Base-by-base conservation (phyloP, 225 moss, liverwort and hornwort genomes). In the Bryum argenteum region DNA sequence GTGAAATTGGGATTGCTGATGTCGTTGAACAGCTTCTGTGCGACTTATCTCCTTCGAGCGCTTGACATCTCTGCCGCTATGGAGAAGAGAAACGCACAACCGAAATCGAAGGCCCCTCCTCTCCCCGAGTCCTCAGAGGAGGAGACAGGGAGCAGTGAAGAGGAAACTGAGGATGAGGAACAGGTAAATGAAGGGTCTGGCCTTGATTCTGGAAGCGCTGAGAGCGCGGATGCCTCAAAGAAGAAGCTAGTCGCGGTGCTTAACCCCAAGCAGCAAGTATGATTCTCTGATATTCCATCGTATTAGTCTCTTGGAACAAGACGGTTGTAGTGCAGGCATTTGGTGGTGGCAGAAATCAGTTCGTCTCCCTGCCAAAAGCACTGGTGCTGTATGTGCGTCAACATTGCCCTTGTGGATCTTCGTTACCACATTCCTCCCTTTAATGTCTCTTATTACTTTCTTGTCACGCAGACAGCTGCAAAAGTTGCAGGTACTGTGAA, bases 121-220 rank as follows among this genome's bases (percentile, higher is more conserved):
- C 75, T 70, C 33, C 58, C 69, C 1, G 80, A 83, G 16, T 80
- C 80, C 28, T 86, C 86, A 20, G 78, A 73, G 8, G 81, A 76
- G 70, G 87, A 77, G 14, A 57, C 73, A 40, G 79, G 64, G 71
- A 79, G 60, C 42, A 83, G 83, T 43, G 81, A 83, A 3, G 86
- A 80, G 54, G 83, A 81, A 65, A 84, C 84, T 22, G 83, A 84
- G 55, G 83, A 83, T 56, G 87, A 84, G 50, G 77, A 84, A 44
- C 81, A 87, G 60, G 84, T 70, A 39, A 81, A 84, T 68, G 79
- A 23, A 61, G 74, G 73, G n/a, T 87, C 84, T 11, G 84, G 63
- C 20, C 81, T 50, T 23, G 84, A 87, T 50, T 84, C 84, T 65
- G 84, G 74, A 68, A 87, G 81, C 73, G 87, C 81, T 42, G 77